These are phyloP conservation scores for Telopea speciosissima DNA, from an alignment of 177 flowering plant species.

Conservation along the genomic window DNA sequence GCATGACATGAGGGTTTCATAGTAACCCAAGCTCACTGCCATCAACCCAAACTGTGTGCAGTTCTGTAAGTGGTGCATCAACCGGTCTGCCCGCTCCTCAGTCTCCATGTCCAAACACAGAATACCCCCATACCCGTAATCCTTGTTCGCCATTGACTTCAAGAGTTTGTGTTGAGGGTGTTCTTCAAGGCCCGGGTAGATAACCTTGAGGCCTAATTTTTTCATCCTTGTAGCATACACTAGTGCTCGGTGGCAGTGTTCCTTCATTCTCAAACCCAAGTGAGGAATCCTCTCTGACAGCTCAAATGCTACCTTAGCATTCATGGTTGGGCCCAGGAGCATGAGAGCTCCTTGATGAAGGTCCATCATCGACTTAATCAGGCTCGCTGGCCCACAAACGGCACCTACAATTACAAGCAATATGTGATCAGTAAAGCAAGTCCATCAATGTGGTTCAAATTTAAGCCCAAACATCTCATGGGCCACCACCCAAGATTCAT, in stretches of 20 bases:
- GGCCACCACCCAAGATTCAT: too few species aligned
- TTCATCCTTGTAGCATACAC: conserved; percentile 65
- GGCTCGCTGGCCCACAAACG: conserved; percentile 70
- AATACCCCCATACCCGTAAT: conserved; percentile 76
- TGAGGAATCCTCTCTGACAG: conserved; percentile 82
- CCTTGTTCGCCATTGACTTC: conserved; percentile 54
- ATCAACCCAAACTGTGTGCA: conserved; percentile 71
- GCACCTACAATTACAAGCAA: conserved; percentile 45
- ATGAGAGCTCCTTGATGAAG: conserved; percentile 87
- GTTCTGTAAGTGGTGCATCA: conserved; percentile 72
- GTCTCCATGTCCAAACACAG: conserved; percentile 82
- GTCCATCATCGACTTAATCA: conserved; percentile 94
- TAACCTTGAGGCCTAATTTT: conserved; percentile 70
- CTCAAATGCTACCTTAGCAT: conserved; percentile 87
- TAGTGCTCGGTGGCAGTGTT: conserved; percentile 67
- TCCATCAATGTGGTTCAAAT: too few species aligned
- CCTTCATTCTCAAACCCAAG: conserved; percentile 76
- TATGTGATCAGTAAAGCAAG: too few species aligned
- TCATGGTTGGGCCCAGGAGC: conserved; percentile 96
- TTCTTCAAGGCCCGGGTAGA: conserved; percentile 82
- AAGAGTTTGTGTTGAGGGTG: conserved; percentile 66
- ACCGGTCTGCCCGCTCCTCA: conserved; percentile 59
- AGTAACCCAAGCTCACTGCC: conserved; percentile 90
- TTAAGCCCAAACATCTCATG: too few species aligned
- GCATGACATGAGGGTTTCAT: conserved; percentile 93